These are phyloP conservation scores for Claviceps lovelessii DNA, from an alignment of 2,329 filamentous ascomycete genomes.

Conservation along the genomic window DNA sequence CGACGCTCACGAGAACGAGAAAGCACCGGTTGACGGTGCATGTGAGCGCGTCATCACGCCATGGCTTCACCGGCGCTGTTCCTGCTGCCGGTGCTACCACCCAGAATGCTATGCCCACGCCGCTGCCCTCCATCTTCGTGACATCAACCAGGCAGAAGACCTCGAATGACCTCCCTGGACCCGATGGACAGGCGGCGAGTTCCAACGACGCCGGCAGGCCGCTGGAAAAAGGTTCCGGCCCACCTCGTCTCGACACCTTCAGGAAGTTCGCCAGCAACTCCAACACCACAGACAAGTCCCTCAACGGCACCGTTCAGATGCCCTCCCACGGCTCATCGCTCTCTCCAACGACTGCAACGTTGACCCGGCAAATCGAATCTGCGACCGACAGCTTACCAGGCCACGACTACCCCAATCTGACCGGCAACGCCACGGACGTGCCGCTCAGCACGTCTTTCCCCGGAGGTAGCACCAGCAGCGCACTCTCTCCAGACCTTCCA, in stretches of 20 bases:
- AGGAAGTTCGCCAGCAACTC: neutral
- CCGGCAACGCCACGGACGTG: too few species aligned
- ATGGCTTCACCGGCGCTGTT: neutral
- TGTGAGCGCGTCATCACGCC: conserved; percentile 1
- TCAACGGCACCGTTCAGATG: too few species aligned
- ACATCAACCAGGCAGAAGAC: neutral
- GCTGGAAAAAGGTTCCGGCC: too few species aligned
- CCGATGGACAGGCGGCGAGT: too few species aligned
- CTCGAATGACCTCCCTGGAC: neutral
- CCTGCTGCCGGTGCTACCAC: neutral
- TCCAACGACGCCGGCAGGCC: neutral
- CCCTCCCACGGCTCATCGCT: neutral
- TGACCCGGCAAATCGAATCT: too few species aligned
- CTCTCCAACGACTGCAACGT: neutral
- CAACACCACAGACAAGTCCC: neutral
- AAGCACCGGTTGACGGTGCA: conserved; percentile 7
- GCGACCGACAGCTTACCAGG: too few species aligned
- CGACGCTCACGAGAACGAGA: conserved; percentile 10
- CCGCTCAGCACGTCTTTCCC: too few species aligned
- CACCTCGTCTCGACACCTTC: neutral
- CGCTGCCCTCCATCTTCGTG: neutral
- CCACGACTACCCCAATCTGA: too few species aligned
- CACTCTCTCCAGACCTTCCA: too few species aligned
- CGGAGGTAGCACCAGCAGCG: too few species aligned
- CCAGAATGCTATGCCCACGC: too few species aligned